These are phyloP conservation scores for Pistacia vera DNA, from an alignment of 345 rosid genomes.

Conservation along the genomic window DNA sequence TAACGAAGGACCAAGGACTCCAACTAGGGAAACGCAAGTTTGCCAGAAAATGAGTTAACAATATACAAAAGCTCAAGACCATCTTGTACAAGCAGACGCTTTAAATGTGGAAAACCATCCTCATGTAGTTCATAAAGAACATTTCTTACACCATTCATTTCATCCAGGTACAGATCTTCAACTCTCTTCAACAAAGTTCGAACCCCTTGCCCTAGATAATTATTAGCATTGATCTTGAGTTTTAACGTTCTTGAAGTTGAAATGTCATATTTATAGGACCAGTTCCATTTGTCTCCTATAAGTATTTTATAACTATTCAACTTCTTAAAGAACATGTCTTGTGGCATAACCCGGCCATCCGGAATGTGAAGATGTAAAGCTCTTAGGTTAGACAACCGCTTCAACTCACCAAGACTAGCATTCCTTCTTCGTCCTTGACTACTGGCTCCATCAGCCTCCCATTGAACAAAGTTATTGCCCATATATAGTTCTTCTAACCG, in stretches of 20 bases:
- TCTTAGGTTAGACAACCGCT: conserved; percentile 10
- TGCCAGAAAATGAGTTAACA: no score
- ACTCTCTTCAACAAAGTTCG: no score
- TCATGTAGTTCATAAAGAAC: no score
- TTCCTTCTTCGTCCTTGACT: background rate
- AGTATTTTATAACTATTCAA: background rate
- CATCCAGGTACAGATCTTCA: no score
- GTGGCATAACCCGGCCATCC: conserved; percentile 11
- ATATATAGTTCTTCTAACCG: conserved; percentile 28
- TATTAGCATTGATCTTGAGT: no score
- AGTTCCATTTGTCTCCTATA: background rate
- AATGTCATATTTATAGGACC: background rate
- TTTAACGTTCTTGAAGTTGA: background rate
- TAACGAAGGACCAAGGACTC: no score
- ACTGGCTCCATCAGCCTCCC: conserved; percentile 17
- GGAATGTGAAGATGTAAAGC: background rate
- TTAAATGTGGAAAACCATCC: no score
- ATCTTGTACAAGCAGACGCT: no score
- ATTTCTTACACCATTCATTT: no score
- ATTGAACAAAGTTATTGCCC: conserved; percentile 10
- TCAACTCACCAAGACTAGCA: conserved; percentile 28
- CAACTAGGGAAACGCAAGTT: no score
- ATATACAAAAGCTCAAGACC: no score
- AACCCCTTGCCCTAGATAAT: no score
- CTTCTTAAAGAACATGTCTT: background rate